Evolutionary conservation across 73 alveolate genomes (phyloP).

Genomic region (Uronychia binucleata): DNA sequence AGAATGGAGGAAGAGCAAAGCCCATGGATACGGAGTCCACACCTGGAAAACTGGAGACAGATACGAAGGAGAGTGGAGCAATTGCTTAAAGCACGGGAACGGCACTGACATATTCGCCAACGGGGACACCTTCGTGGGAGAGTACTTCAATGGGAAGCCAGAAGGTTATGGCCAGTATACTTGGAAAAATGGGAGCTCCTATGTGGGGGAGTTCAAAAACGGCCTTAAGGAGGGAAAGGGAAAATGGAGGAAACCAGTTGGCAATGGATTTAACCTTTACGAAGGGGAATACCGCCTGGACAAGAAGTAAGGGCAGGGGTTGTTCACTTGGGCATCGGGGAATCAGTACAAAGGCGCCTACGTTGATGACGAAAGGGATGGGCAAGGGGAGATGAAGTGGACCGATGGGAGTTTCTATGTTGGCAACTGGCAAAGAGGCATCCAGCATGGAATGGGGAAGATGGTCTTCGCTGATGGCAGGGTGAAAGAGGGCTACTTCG

Average conservation of each 20-base stretch:
- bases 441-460: conserved; percentile 1
- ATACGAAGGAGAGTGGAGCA: conserved; percentile 66
- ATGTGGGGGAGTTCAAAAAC: conserved; percentile 57
- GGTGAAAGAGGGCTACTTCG: background rate
- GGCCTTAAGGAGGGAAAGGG: conserved; percentile 76
- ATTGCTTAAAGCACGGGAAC: conserved; percentile 66
- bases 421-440: conserved; percentile 41
- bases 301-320: conserved; percentile 47
- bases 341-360: conserved; percentile 31
- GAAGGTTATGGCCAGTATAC: conserved; percentile 71
- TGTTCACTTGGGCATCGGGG: conserved; percentile 53
- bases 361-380: conserved; percentile 33
- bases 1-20: conserved; percentile 37
- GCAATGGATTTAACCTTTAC: conserved; percentile 17
- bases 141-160: conserved; percentile 62
- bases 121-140: conserved; percentile 67
- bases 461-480: background rate
- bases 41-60: conserved; percentile 47
- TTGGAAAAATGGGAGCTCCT: conserved; percentile 70
- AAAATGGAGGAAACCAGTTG: conserved; percentile 42
- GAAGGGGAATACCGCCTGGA: conserved; percentile 18
- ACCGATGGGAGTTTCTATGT: conserved; percentile 43
- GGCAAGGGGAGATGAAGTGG: conserved; percentile 40
- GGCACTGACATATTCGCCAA: conserved; percentile 60
- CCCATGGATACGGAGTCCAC: conserved; percentile 37